These are phyloP conservation scores for Aureobasidium uvarum DNA, from an alignment of 2,329 filamentous ascomycete species.

Conservation along the genomic window DNA sequence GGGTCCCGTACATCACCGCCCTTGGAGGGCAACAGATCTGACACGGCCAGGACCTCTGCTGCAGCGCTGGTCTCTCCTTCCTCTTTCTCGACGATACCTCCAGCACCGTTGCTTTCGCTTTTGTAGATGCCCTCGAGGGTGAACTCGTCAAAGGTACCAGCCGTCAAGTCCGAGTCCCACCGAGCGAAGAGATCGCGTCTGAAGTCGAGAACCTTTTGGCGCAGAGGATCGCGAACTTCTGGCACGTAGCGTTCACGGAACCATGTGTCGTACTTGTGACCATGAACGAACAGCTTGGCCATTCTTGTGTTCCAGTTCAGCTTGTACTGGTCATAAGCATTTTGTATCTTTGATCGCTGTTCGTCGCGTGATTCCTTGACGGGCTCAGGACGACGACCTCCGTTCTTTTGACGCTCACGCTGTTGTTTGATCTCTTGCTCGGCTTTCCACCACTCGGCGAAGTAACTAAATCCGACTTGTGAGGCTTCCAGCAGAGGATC, in stretches of 20 bases:
- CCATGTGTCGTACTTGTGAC: constrained; percentile 96
- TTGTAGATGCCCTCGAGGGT: constrained; percentile 93
- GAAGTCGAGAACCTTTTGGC: constrained; percentile 73
- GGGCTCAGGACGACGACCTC: constrained; percentile 64
- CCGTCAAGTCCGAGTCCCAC: constrained; percentile 85
- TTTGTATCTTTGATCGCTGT: constrained; percentile 75
- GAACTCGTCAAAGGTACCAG: constrained; percentile 88
- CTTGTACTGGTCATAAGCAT: constrained; percentile 65
- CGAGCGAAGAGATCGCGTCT: constrained; percentile 75
- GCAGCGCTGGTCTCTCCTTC: constrained; percentile 90
- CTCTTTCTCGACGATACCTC: constrained; percentile 86
- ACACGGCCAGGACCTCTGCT: constrained; percentile 88
- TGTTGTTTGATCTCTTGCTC: constrained; percentile 82
- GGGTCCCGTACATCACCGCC: constrained; percentile 89
- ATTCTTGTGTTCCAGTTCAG: constrained; percentile 52
- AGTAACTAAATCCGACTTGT: constrained; percentile 82
- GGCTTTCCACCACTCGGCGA: constrained; percentile 81
- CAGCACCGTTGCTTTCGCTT: constrained; percentile 82
- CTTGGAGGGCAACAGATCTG: constrained; percentile 79
- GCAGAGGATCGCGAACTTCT: constrained; percentile 73
- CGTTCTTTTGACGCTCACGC: constrained; percentile 67
- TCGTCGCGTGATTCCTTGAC: constrained; percentile 73
- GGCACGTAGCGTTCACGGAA: constrained; percentile 93
- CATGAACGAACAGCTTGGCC: constrained; percentile 83
- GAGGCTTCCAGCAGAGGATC: constrained; percentile 72